Conservation (phyloP, 2,329 filamentous ascomycete genomes). For the Herpotrichia juniperi region DNA sequence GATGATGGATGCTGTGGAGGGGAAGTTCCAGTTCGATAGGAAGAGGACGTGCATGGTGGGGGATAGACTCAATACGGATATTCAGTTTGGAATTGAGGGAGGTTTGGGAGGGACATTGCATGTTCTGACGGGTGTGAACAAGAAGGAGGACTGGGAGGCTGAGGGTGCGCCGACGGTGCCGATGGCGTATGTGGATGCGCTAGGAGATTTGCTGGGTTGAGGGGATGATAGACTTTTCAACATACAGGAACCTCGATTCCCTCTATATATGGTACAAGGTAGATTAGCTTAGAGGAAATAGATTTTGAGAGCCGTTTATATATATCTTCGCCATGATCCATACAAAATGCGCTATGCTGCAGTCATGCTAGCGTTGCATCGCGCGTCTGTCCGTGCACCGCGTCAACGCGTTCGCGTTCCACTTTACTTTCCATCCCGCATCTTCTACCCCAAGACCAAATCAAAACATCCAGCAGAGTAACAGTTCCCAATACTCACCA, state of each 20-base stretch:
- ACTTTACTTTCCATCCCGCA: conserved; percentile 1
- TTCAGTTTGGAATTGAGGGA: conserved; percentile 91
- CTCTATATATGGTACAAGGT: no score
- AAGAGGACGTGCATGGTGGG: conserved; percentile 92
- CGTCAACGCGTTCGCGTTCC: conserved; percentile 1
- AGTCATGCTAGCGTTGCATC: background rate
- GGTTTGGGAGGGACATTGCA: conserved; percentile 88
- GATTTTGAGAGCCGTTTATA: background rate
- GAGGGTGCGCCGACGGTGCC: conserved; percentile 73
- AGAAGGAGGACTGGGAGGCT: conserved; percentile 81
- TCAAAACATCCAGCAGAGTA: conserved; percentile 2
- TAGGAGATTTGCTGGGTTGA: conserved; percentile 72
- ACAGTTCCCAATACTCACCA: conserved; percentile 18
- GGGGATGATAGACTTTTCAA: background rate
- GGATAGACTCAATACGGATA: conserved; percentile 92
- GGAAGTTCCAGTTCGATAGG: conserved; percentile 89
- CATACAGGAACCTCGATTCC: background rate
- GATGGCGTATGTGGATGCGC: conserved; percentile 79
- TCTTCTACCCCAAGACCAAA: background rate
- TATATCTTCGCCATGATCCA: background rate
- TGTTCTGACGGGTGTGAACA: conserved; percentile 87
- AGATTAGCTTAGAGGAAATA: conserved; percentile 8
- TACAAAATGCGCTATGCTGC: background rate
- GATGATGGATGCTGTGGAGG: conserved; percentile 99
- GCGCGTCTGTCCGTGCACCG: background rate